Percentiles rank a stretch among this genome's conserved stretches.
phyloP scores from a whole-genome alignment of 768 basidiomycete genomes.

The Infundibulicybe gibba region DNA sequence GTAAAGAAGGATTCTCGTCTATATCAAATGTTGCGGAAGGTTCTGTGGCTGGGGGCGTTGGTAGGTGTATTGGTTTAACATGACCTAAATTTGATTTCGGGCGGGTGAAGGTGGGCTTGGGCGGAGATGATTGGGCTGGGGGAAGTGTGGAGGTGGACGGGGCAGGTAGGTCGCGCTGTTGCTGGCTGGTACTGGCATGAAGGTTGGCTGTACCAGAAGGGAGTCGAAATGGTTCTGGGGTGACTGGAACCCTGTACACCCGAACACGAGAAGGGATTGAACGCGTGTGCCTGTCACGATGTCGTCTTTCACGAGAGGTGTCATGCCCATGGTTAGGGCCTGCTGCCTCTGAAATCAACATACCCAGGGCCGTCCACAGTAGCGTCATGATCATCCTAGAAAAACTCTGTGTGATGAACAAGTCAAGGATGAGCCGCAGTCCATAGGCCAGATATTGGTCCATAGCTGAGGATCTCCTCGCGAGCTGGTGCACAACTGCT shows the following conservation, averaged over 20 bases:
- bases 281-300: conserved; percentile 20
- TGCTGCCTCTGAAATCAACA: conserved; percentile 28
- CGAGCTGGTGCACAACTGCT: conserved; percentile 36
- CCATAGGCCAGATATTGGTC: conserved; percentile 41
- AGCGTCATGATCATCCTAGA: conserved; percentile 28
- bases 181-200: conserved; percentile 5
- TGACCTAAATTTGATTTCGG: conserved; percentile 19
- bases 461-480: conserved; percentile 22
- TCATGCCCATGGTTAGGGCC: conserved; percentile 18
- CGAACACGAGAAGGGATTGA: conserved; percentile 27
- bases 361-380: conserved; percentile 33
- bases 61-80: conserved; percentile 23
- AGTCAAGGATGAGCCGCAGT: conserved; percentile 38
- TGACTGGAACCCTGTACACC: conserved; percentile 19
- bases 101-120: conserved; percentile 36
- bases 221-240: not conserved
- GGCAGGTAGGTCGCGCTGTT: conserved; percentile 10
- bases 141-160: conserved; percentile 14
- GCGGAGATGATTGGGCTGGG: conserved; percentile 27
- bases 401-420: conserved; percentile 31
- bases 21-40: conserved; percentile 1
- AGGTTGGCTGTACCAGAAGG: not conserved
- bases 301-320: conserved; percentile 22
- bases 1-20: too few species aligned
- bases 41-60: conserved; percentile 30